A percentile compares a stretch with the other conserved stretches of the same genome.
Conservation (phyloP, 352 stramenopile species). For the Pythium grandisporangium region DNA sequence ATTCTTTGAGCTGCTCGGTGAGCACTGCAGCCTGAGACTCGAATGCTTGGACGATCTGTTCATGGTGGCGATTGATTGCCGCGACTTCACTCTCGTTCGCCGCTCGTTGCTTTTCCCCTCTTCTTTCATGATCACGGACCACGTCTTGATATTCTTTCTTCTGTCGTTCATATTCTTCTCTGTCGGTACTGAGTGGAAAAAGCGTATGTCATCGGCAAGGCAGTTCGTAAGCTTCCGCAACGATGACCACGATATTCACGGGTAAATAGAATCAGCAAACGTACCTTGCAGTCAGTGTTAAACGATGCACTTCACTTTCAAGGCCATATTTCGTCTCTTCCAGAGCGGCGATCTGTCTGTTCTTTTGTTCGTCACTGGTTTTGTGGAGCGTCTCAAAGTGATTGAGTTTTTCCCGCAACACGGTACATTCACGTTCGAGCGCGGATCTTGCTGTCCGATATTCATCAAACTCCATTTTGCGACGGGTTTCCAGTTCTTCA, state of each 20-base stretch:
- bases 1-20: conserved; percentile 25
- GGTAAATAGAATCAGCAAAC: background rate
- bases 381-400: conserved; percentile 30
- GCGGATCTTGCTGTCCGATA: conserved; percentile 32
- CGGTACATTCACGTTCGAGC: conserved; percentile 43
- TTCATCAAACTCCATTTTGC: conserved; percentile 64
- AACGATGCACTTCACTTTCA: conserved; percentile 40
- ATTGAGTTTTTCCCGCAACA: conserved; percentile 41
- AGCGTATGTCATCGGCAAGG: no score
- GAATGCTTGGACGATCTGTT: conserved; percentile 24
- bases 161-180: conserved; percentile 45
- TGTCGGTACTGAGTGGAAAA: conserved; percentile 22
- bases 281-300: conserved; percentile 29
- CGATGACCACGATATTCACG: background rate
- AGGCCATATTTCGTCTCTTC: conserved; percentile 56
- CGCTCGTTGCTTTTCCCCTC: conserved; percentile 21
- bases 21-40: conserved; percentile 34
- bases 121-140: conserved; percentile 30
- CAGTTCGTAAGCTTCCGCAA: background rate
- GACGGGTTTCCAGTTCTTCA: conserved; percentile 54
- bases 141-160: conserved; percentile 43
- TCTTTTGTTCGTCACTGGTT: conserved; percentile 40
- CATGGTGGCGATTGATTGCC: conserved; percentile 23
- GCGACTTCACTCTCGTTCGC: conserved; percentile 26
- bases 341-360: conserved; percentile 40